Evolutionary conservation across 2,329 filamentous ascomycete genomes (phyloP), one percentile per base, ranked within the genome.

Genomic region (Trichoderma sp.): DNA sequence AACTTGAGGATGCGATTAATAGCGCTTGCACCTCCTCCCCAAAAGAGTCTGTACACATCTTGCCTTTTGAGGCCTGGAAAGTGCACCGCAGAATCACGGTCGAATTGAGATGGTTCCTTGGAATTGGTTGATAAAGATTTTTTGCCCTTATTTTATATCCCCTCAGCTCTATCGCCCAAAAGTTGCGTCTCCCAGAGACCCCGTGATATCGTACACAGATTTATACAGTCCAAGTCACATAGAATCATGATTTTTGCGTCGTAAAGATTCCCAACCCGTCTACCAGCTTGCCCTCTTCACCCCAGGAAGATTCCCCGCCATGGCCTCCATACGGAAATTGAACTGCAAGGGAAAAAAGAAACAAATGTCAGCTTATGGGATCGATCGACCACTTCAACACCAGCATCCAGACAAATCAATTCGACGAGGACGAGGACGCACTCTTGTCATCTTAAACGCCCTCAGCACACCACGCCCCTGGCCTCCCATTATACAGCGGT

Each of bases 281-380:
- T 94, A 99, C 97, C 97, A 99, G 85, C 94, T 97, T 67, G 97
- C 97, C 88, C 97, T 97, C 89, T 93, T 95, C 74, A 99, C 97
- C 80, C 97, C 97, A 0, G 97, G 96, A 71, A 99, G 83, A 77
- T 94, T 91, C 68, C 97, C 97, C 38, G 90, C 92, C 77, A 98
- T 86, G 21, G 97, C 97, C 84, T 98, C 93, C 86, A 97, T 88
- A 83, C 97, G 91, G 87, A 99, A 99, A 87, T 96, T 95, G 85
- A 90, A 99, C 96, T 98, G 81, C 62, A 24, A n/a, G 21, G 16
- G 41, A n/a, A 45, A 45, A 45, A n/a, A 27, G 21, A 27, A 3
- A 56, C 24, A 38, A 50, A n/a, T 21, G 21, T 75, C 45, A 66
- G 67, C 56, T 41, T 41, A 24, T 35, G 14, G 18, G 4, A 35